Percentiles rank a stretch among this genome's conserved stretches.
Evolutionary conservation across 2,329 filamentous ascomycete species (phyloP).

Genomic region (Botryosphaeria dothidea): DNA sequence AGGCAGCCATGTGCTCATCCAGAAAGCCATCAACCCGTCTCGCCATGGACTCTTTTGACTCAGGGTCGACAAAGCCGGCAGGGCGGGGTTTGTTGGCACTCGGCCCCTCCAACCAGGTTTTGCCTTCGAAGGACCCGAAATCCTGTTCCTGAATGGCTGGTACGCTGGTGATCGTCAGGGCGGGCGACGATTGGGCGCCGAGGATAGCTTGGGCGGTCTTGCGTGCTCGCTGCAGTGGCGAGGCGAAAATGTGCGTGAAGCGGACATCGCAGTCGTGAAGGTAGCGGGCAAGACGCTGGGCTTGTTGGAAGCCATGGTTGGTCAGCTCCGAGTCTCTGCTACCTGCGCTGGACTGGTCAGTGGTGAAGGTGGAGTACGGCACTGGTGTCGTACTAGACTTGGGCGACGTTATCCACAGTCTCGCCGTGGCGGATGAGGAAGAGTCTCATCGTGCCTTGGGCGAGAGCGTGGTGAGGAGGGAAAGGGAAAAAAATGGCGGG

Average conservation of each 20-base stretch:
- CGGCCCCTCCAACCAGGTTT: constrained; percentile 52
- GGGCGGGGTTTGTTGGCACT: constrained; percentile 33
- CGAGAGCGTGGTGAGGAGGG: constrained; percentile 2
- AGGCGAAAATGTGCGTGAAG: constrained; percentile 74
- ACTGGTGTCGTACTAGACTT: constrained; percentile 61
- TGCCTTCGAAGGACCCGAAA: constrained; percentile 71
- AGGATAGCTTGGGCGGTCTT: constrained; percentile 70
- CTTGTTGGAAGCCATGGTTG: constrained; percentile 77
- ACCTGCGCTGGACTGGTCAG: constrained; percentile 63
- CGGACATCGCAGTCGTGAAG: constrained; percentile 65
- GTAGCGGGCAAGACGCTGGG: constrained; percentile 67
- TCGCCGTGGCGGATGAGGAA: constrained; percentile 86
- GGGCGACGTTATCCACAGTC: constrained; percentile 84
- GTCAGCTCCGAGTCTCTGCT: constrained; percentile 79
- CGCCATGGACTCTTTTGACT: constrained; percentile 69
- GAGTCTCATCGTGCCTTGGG: constrained; percentile 54
- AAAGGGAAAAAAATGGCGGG: background rate
- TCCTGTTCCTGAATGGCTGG: constrained; percentile 66
- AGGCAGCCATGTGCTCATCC: constrained; percentile 56
- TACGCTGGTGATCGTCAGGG: background rate
- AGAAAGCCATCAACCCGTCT: constrained; percentile 67
- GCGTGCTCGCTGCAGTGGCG: constrained; percentile 72
- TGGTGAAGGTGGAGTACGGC: background rate
- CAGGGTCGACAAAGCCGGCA: constrained; percentile 57
- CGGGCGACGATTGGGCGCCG: constrained; percentile 49